Base-by-base conservation (phyloP, 2,329 filamentous ascomycete genomes). In the Cercospora beticola region DNA sequence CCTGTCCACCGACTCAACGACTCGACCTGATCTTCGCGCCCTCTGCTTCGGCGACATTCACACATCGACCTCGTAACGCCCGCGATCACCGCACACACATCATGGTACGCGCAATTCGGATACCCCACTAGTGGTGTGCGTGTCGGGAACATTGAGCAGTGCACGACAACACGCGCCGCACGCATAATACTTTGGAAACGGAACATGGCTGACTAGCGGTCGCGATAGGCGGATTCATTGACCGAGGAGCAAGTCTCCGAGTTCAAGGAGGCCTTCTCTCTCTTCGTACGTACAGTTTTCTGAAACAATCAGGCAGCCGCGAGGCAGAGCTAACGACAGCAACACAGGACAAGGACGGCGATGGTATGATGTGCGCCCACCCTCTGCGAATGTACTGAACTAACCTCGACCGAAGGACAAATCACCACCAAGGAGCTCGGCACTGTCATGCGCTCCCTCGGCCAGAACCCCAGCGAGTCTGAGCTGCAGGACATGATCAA, bases 171-270 rank as follows among this genome's bases (percentile, higher is more conserved):
- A 18, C 9, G 7, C 56, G 61, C 43, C 14, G 18, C n/a, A 30
- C 21, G 23, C 31, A 33, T 28, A 5, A 59, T 36, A 7, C 30
- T 21, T 7, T 3, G 56, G 3, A 5, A 18, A 3, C 30, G 62
- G 12, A 26, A 65, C 23, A 43, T 57, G 23, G 64, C 73, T 75
- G 68, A 74, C 72, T 14, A n/a, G 43, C 54, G 7, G 21, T 49
- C 23, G 28, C 36, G 1, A 54, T 82, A 98, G 94, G 94, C 94
- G 82, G 95, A 99, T 83, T 94, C 94, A 83, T 91, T 99, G 80
- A 98, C 95, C 78, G 95, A 99, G 88, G 95, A 99, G 86, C 95
- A 99, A 89, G 95, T 99, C 82, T 98, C 95, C 82, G 95, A 99
- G 87, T 99, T 98, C 88, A 99, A 98, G 92, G 95, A 99, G 87